These are phyloP conservation scores for Chondrus crispus DNA, from an alignment of 23 red algal species.

Conservation along the genomic window DNA sequence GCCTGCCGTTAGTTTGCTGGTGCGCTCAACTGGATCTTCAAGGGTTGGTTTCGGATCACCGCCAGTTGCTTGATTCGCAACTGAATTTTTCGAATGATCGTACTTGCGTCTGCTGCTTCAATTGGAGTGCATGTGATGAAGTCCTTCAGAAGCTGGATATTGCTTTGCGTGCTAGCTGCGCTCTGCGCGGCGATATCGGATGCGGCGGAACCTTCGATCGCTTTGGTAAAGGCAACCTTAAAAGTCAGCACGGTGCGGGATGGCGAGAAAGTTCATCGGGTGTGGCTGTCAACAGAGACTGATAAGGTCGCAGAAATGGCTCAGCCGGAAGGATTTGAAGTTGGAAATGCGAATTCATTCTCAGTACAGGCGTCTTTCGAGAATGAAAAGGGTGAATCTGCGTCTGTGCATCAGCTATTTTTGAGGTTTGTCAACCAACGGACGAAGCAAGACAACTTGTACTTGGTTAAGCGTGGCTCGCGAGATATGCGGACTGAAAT, in stretches of 20 bases:
- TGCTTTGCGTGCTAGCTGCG: too few relatives aligned
- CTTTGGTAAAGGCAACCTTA: slow-evolving; percentile 36
- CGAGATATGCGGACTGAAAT: slow-evolving; percentile 40
- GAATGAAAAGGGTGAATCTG: slow-evolving; percentile 15
- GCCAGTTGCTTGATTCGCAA: too few relatives aligned
- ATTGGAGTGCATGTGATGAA: too few relatives aligned
- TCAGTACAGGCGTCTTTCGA: slow-evolving; percentile 27
- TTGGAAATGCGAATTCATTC: neutral
- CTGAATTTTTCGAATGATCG: too few relatives aligned
- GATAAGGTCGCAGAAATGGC: neutral
- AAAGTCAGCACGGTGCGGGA: slow-evolving; percentile 13
- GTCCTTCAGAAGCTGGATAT: too few relatives aligned
- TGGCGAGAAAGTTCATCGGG: slow-evolving; percentile 22
- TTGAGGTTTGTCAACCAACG: slow-evolving; percentile 44
- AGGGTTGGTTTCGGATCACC: too few relatives aligned
- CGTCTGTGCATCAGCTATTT: slow-evolving; percentile 19
- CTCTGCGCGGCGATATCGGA: too few relatives aligned
- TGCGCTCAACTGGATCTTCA: too few relatives aligned
- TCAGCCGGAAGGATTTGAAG: neutral
- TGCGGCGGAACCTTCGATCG: neutral
- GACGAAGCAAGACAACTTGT: slow-evolving; percentile 22
- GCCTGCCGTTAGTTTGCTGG: too few relatives aligned
- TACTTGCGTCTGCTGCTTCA: too few relatives aligned
- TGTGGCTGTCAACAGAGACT: neutral
- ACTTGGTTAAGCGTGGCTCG: neutral